Percentiles rank a stretch among this genome's conserved stretches.
Evolutionary conservation across 129 eudicot species (phyloP).

Genomic region (Solidago caesia): DNA sequence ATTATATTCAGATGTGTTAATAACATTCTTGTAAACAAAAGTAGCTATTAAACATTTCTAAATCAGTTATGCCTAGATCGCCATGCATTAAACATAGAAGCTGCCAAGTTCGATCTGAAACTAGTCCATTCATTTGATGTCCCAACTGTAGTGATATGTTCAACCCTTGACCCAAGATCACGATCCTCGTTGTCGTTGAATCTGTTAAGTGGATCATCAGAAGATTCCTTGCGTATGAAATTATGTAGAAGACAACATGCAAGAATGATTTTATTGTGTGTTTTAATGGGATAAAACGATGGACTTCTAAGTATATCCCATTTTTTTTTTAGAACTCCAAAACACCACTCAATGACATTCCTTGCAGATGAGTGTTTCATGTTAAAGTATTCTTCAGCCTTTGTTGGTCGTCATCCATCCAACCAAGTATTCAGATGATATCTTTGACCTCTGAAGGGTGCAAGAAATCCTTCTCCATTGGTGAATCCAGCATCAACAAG

Average conservation of each 20-base stretch:
- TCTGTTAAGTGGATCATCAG: background rate
- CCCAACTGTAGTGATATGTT: background rate
- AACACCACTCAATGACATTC: background rate
- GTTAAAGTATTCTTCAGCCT: background rate
- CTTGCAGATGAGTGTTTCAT: background rate
- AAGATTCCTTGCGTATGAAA: background rate
- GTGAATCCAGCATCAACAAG: slow-evolving; percentile 21
- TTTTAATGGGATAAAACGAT: background rate
- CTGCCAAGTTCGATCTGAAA: background rate
- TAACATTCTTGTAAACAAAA: background rate
- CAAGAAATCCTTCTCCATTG: slow-evolving; percentile 12
- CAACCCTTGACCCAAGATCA: slow-evolving; percentile 1
- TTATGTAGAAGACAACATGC: background rate
- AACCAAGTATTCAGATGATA: slow-evolving; percentile 20
- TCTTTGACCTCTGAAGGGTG: slow-evolving; percentile 19
- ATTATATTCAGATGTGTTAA: background rate
- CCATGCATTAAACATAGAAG: background rate
- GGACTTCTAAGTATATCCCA: background rate
- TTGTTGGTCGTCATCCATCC: background rate
- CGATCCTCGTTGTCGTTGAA: background rate
- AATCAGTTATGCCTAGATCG: background rate
- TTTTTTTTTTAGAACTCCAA: background rate
- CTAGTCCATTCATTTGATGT: background rate
- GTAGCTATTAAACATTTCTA: background rate
- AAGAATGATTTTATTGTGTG: background rate